These are phyloP conservation scores for Leccinum imitatum DNA, from an alignment of 768 basidiomycete species.

Conservation along the genomic window DNA sequence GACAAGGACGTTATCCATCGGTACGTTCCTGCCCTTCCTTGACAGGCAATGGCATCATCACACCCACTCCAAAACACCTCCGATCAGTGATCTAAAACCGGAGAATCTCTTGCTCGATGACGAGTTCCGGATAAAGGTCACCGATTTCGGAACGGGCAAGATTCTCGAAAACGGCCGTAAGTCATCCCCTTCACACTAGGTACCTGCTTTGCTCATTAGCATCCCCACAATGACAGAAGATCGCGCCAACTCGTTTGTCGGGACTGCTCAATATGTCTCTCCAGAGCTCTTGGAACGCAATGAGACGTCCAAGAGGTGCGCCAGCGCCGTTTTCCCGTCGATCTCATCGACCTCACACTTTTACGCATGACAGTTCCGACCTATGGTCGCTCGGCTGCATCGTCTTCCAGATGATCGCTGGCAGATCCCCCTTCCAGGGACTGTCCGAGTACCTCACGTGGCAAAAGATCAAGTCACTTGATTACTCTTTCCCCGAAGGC, in stretches of 20 bases:
- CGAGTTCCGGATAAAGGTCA: slow-evolving; percentile 86
- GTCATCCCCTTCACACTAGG: slow-evolving; percentile 18
- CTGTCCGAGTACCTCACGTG: slow-evolving; percentile 92
- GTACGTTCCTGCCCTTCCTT: slow-evolving; percentile 30
- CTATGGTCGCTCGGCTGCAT: slow-evolving; percentile 96
- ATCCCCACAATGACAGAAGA: slow-evolving; percentile 38
- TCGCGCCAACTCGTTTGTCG: slow-evolving; percentile 75
- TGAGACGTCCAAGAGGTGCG: slow-evolving; percentile 76
- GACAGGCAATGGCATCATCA: slow-evolving; percentile 12
- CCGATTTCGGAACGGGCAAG: slow-evolving; percentile 95
- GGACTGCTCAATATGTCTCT: slow-evolving; percentile 87
- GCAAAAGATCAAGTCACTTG: slow-evolving; percentile 87
- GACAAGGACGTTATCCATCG: slow-evolving; percentile 87
- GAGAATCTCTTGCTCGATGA: slow-evolving; percentile 88
- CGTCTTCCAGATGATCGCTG: slow-evolving; percentile 91
- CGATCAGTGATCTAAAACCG: slow-evolving; percentile 70
- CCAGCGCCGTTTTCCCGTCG: not conserved
- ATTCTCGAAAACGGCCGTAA: slow-evolving; percentile 57
- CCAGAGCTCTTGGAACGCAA: slow-evolving; percentile 78
- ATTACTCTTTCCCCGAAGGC: slow-evolving; percentile 83
- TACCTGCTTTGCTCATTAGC: slow-evolving; percentile 2
- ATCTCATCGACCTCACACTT: not conserved
- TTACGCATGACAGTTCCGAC: slow-evolving; percentile 64
- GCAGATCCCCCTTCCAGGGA: slow-evolving; percentile 88
- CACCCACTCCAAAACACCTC: not conserved